Evolutionary conservation across 2,329 filamentous ascomycete species (phyloP), one percentile per base, ranked within the genome.

Genomic region (Fusarium foetens): DNA sequence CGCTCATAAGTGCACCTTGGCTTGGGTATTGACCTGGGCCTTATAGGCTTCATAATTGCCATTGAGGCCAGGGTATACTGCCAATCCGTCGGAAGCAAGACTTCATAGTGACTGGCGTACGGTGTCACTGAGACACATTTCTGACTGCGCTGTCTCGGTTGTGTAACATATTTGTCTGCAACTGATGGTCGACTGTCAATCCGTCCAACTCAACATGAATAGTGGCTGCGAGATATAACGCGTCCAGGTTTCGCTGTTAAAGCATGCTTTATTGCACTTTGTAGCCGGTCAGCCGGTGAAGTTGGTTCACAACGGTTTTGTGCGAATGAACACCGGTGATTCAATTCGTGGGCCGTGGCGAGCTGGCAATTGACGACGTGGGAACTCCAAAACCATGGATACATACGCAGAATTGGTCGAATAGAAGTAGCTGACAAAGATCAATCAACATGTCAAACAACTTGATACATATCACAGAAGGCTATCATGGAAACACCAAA

Each of bases 281-380:
- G 12, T 31, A n/a, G 21, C 1, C 21, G 27, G 13, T 14, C 2
- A 16, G 11, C 1, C 17, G 14, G 17, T 8, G 16, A 19, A 19
- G 23, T 16, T 21, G 2, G 4, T 8, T 11, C 1, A 3, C 17
- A 25, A 4, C 6, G 36, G 9, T 16, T 19, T 11, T 16, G 4
- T 5, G n/a, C 8, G 10, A 19, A 27, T 52, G 2, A 2, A n/a
- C 5, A 12, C 2, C 4, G 16, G 19, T 17, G 49, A 16, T 12
- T 19, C 7, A 27, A 9, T 8, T 9, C 19, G 9, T 36, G 19
- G 9, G 23, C 33, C 8, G 8, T 11, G 9, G 4, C 4, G 33
- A 14, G 17, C 8, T 36, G 13, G 17, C 4, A 27, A 36, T 25
- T 5, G 49, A 17, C 12, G 6, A 36, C 3, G 4, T 7, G 23